Percentiles rank a stretch among this genome's conserved stretches.
These are phyloP conservation scores for Amphibolis antarctica DNA, from an alignment of 106 monocot species.

Conservation along the genomic window DNA sequence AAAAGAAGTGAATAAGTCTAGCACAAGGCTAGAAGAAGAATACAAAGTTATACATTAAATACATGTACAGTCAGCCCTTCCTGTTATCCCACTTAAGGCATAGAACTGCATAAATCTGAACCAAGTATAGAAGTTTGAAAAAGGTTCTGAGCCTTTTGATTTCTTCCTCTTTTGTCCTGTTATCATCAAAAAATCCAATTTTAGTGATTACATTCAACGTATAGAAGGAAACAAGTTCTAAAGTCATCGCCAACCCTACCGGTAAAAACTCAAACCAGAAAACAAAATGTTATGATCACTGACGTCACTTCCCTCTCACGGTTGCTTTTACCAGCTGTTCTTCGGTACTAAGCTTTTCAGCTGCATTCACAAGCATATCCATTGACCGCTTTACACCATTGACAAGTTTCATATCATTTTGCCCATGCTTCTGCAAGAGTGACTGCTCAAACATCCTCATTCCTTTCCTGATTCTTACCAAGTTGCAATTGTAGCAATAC, in stretches of 20 bases:
- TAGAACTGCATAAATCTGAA: too few species aligned
- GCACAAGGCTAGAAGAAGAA: too few species aligned
- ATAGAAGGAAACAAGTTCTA: too few species aligned
- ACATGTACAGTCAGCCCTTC: too few species aligned
- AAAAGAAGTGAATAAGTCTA: too few species aligned
- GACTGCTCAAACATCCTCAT: slow-evolving; percentile 23
- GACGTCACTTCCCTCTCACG: background rate
- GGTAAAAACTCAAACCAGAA: background rate
- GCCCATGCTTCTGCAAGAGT: slow-evolving; percentile 12
- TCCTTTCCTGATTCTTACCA: slow-evolving; percentile 10
- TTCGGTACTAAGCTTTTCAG: slow-evolving; percentile 5
- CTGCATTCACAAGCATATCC: slow-evolving; percentile 14
- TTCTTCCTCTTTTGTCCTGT: too few species aligned
- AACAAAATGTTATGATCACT: background rate
- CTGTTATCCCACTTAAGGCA: too few species aligned
- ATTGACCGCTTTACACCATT: slow-evolving; percentile 7
- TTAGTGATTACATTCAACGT: too few species aligned
- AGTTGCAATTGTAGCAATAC: slow-evolving; percentile 19
- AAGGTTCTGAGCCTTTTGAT: too few species aligned
- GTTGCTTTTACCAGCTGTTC: background rate
- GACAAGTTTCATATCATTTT: slow-evolving; percentile 3
- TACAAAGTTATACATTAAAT: too few species aligned
- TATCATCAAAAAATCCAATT: too few species aligned
- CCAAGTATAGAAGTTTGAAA: too few species aligned
- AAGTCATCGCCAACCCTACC: background rate